phyloP scores from a whole-genome alignment of 2,329 filamentous ascomycete species.

The Trichoderma koningiopsis region DNA sequence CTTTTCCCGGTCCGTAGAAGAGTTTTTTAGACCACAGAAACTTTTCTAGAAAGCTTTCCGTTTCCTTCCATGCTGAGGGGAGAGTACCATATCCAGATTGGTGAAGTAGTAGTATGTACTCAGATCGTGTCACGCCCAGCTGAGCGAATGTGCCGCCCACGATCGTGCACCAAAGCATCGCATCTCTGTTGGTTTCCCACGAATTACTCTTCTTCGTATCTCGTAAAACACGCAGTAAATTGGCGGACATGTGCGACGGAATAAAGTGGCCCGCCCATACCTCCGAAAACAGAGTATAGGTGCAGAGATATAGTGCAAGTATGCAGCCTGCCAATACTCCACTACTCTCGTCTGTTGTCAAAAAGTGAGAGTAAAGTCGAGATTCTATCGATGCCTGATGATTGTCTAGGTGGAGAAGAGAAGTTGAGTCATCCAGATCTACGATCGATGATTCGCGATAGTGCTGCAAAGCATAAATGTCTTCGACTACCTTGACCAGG shows the following conservation, averaged over 20 bases:
- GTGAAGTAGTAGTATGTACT: constrained; percentile 5
- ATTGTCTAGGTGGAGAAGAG: constrained; percentile 1
- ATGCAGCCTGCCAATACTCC: background rate
- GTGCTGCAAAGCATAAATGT: constrained; percentile 6
- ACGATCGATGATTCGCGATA: background rate
- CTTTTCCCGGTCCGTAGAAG: background rate
- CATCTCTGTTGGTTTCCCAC: background rate
- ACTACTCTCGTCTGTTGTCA: background rate
- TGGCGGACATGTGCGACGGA: constrained; percentile 10
- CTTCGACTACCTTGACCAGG: background rate
- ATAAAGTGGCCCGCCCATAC: constrained; percentile 6
- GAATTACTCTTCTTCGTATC: background rate
- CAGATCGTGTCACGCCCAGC: constrained; percentile 1
- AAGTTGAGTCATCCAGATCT: background rate
- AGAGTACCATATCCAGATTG: background rate
- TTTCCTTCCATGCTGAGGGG: background rate
- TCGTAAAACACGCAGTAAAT: background rate
- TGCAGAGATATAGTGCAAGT: constrained; percentile 3
- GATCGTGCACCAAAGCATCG: background rate
- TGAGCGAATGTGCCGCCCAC: constrained; percentile 5
- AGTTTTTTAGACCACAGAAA: constrained; percentile 2
- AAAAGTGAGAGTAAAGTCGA: background rate
- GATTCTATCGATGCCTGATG: constrained; percentile 7
- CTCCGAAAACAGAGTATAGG: constrained; percentile 4
- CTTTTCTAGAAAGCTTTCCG: background rate